These are phyloP conservation scores for Musa balbisiana DNA, from an alignment of 202 grass and related monocot species.

Conservation along the genomic window DNA sequence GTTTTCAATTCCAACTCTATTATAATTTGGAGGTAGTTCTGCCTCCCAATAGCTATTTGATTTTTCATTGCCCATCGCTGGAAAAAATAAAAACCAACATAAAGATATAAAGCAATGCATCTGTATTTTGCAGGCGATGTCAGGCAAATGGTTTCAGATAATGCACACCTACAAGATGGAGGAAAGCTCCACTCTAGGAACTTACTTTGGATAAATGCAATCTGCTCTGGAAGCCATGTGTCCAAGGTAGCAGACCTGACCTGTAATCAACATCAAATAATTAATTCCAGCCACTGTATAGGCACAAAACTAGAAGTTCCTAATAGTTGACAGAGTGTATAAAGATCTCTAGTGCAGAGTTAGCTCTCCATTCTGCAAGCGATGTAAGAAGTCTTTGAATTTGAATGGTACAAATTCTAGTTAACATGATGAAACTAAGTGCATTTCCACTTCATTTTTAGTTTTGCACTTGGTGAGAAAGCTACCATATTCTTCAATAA, in stretches of 20 bases:
- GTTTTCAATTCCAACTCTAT: constrained; percentile 96
- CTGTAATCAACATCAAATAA: constrained; percentile 31
- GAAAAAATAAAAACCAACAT: constrained; percentile 14
- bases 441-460: too few relatives aligned
- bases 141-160: too few relatives aligned
- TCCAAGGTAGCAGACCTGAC: constrained; percentile 89
- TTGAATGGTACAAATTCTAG: too few relatives aligned
- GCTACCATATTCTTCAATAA: too few relatives aligned
- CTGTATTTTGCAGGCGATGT: constrained; percentile 24
- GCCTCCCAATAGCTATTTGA: constrained; percentile 90
- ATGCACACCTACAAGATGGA: too few relatives aligned
- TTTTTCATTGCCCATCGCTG: constrained; percentile 96
- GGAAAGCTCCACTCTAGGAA: too few relatives aligned
- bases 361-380: not conserved
- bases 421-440: too few relatives aligned
- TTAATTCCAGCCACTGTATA: not conserved
- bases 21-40: constrained; percentile 87
- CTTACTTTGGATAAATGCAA: constrained; percentile 71
- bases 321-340: not conserved
- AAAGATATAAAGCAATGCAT: not conserved
- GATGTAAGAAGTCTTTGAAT: not conserved
- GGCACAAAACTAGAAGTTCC: not conserved
- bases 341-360: not conserved
- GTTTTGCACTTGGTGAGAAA: too few relatives aligned
- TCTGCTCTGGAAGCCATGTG: constrained; percentile 96